Evolutionary conservation across 2,329 filamentous ascomycete genomes (phyloP).

Genomic region (Tolypocladium ophioglossoides): DNA sequence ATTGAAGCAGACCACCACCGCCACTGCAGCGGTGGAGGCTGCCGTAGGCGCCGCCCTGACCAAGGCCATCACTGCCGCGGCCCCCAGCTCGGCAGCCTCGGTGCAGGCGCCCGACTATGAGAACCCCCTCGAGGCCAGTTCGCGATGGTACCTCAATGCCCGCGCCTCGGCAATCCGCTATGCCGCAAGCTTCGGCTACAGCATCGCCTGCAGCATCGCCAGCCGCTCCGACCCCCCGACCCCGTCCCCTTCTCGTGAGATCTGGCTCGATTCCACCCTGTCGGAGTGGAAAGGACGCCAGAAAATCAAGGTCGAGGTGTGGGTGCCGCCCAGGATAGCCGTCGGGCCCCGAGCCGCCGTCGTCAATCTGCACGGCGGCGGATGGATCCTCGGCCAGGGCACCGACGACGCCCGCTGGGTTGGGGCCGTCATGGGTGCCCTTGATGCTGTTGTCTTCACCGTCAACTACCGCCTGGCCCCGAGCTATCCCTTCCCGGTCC

Average conservation of each 20-base stretch:
- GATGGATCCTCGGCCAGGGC: conserved; percentile 52
- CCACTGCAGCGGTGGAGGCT: neutral
- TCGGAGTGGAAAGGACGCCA: conserved; percentile 22
- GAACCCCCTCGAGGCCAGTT: conserved; percentile 32
- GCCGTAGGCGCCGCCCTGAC: conserved; percentile 2
- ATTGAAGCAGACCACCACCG: conserved; percentile 4
- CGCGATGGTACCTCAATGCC: conserved; percentile 31
- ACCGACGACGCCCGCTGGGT: conserved; percentile 55
- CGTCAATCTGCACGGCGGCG: conserved; percentile 58
- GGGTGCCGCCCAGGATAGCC: conserved; percentile 24
- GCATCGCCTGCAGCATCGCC: conserved; percentile 29
- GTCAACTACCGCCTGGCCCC: conserved; percentile 61
- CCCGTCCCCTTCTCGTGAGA: conserved; percentile 24
- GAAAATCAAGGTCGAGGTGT: conserved; percentile 37
- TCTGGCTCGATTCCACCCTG: conserved; percentile 33
- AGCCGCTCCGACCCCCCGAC: conserved; percentile 30
- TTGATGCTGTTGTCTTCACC: conserved; percentile 49
- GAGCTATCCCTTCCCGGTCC: conserved; percentile 51
- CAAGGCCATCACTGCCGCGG: conserved; percentile 13
- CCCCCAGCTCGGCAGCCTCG: conserved; percentile 17
- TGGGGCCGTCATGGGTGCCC: conserved; percentile 36
- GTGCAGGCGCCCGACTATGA: conserved; percentile 26
- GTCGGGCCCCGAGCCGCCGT: conserved; percentile 38
- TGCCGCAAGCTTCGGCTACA: conserved; percentile 31
- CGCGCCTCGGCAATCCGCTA: conserved; percentile 32